Evolutionary conservation across 2,329 filamentous ascomycete species (phyloP), one percentile per base, ranked within the genome.

Genomic region (Epicoccum sorghinum): DNA sequence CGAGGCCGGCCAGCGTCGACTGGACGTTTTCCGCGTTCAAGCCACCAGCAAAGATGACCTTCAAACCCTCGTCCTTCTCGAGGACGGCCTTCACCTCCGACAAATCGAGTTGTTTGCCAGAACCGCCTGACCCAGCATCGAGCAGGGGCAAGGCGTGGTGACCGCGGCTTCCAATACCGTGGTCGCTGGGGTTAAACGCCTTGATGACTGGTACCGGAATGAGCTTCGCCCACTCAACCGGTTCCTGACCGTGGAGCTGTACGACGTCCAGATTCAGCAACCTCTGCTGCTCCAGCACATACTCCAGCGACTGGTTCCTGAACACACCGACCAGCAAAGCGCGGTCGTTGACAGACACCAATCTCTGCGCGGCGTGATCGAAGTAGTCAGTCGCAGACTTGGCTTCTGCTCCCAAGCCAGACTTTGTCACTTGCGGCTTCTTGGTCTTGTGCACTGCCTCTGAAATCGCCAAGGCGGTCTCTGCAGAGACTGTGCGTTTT

Each of bases 321-420:
- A 99, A 99, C 2, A 99, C 93, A 52, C 95, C 95, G 4, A 96
- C 95, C 0, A 99, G 82, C 3, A 95, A 82, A 0, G 93, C 88
- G 8, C 89, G 84, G 70, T 71, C 80, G 70, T 71, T 82, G 75
- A 80, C 75, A 7, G 76, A 76, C 22, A 86, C 69, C 8, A 79
- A 70, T 27, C 75, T 63, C 24, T 71, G 68, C 10, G 78, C 69
- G 2, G 80, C 79, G 63, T 86, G 78, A 9, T 83, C 83, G 72
- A 96, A 98, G 76, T 87, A 96, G 70, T 93, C 90, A 7, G 79
- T 82, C 4, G 80, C 80, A 33, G 73, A 70, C 32, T 64, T 67
- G 32, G 44, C 69, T 64, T 64, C 54, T 9, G 63, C 55, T 13
- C 73, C 43, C 7, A 71, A 43, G 3, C 55, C 62, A 2, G 64